Percentiles rank a stretch among this genome's conserved stretches.
Conservation (phyloP, 2,329 filamentous ascomycete genomes). For the Neofusicoccum parvum region DNA sequence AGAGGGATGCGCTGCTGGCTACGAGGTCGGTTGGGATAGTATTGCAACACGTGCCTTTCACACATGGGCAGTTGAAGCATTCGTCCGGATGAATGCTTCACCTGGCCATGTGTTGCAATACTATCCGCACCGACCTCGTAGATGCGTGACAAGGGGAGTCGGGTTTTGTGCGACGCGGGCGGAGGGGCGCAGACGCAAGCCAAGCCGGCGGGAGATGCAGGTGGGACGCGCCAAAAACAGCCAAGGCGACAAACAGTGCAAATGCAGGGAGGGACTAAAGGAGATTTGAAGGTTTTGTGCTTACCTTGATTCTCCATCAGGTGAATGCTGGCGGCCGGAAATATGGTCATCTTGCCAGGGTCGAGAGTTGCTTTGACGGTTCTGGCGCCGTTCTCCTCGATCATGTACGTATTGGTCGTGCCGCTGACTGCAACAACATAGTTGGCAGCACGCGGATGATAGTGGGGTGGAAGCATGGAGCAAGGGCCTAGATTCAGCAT, state of each 20-base stretch:
- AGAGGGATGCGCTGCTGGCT: not conserved
- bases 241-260: not conserved
- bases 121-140: too few species aligned
- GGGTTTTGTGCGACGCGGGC: not conserved
- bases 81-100: too few species aligned
- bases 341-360: slow-evolving; percentile 53
- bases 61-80: too few species aligned
- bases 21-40: too few species aligned
- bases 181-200: not conserved
- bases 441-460: slow-evolving; percentile 54
- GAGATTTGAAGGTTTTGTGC: slow-evolving; percentile 22
- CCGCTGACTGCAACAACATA: slow-evolving; percentile 51
- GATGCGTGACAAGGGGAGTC: not conserved
- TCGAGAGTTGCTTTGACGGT: slow-evolving; percentile 45
- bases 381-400: slow-evolving; percentile 53
- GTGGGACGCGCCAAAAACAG: not conserved
- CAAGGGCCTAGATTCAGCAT: slow-evolving; percentile 53
- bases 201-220: not conserved
- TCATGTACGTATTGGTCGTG: slow-evolving; percentile 56
- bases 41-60: too few species aligned
- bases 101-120: too few species aligned
- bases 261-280: slow-evolving; percentile 5
- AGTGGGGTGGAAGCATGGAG: slow-evolving; percentile 54
- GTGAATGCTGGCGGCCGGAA: slow-evolving; percentile 52
- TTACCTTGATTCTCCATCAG: slow-evolving; percentile 54